Evolutionary conservation across 2,329 filamentous ascomycete species (phyloP), one percentile per base, ranked within the genome.

Genomic region (Pseudogymnoascus sp.): DNA sequence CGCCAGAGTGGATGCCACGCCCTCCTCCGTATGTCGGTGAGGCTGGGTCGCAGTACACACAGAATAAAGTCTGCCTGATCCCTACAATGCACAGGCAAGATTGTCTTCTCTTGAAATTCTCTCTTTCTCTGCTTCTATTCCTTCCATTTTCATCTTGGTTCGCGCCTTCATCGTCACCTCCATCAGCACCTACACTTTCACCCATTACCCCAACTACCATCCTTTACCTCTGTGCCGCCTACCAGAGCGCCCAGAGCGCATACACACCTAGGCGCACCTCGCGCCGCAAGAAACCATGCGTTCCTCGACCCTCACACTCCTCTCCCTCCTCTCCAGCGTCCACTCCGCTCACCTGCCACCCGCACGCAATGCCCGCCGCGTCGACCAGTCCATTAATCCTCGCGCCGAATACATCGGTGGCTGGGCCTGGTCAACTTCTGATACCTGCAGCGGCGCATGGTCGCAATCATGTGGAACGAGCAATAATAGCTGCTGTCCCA

Each of bases 321-420:
- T 55, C n/a, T 55, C 27, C 5, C n/a, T 55, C 44, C n/a, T 31
- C 44, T 3, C 44, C 27, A 33, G 27, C 27, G 44, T 27, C 6
- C 27, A 55, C 44, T 17, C 44, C 5, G 27, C 27, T 33, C 44
- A 33, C n/a, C 44, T 55, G n/a, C 44, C 44, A 15, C 27, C 27
- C 17, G 27, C 9, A 5, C 44, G n/a, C 44, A 17, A 12, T n/a
- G 27, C n/a, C 9, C 44, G 8, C 13, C 44, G 27, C n/a, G 44
- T 33, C 27, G 44, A 55, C n/a, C 44, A 55, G 44, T 55, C 44
- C n/a, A 55, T 55, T n/a, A 55, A 55, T 9, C 44, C 44, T 9
- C 44, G 44, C 9, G 44, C 44, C 17, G 44, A 55, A 33, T 55
- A 55, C n/a, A 55, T 55, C n/a, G 44, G 44, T n/a, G 44, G 44